A percentile compares a stretch with the other conserved stretches of the same genome.
phyloP scores from a whole-genome alignment of 768 basidiomycete genomes.

The Suillus weaverae region DNA sequence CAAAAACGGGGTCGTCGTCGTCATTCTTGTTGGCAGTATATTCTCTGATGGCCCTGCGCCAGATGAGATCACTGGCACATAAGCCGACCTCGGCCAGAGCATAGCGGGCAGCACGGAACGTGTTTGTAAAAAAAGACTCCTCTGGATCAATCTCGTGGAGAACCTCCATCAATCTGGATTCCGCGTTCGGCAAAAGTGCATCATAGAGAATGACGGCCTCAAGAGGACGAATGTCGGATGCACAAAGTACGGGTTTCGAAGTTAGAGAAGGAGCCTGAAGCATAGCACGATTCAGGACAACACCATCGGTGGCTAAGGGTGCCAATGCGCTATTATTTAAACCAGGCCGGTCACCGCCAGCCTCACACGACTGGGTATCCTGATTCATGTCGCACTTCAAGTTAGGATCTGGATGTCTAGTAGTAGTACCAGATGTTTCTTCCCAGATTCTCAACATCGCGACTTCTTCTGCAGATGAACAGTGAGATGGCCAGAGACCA shows the following conservation, averaged over 20 bases:
- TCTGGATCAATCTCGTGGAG: slow-evolving; percentile 47
- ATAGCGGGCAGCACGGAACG: slow-evolving; percentile 48
- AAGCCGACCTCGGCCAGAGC: slow-evolving; percentile 57
- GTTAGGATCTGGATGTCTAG: slow-evolving; percentile 20
- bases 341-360: slow-evolving; percentile 26
- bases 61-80: slow-evolving; percentile 70
- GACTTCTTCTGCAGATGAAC: neutral
- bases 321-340: slow-evolving; percentile 20
- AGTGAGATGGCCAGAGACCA: neutral
- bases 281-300: slow-evolving; percentile 7
- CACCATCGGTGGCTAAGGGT: slow-evolving; percentile 15
- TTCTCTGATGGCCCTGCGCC: slow-evolving; percentile 55
- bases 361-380: slow-evolving; percentile 30
- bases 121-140: slow-evolving; percentile 37
- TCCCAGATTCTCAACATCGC: slow-evolving; percentile 54
- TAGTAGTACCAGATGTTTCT: slow-evolving; percentile 43
- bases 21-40: slow-evolving; percentile 35
- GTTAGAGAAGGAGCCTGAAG: slow-evolving; percentile 13
- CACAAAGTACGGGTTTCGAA: slow-evolving; percentile 31
- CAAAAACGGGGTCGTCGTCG: slow-evolving; percentile 32
- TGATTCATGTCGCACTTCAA: slow-evolving; percentile 15
- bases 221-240: slow-evolving; percentile 40
- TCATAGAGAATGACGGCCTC: slow-evolving; percentile 61
- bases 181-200: slow-evolving; percentile 29
- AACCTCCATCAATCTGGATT: slow-evolving; percentile 46